Conservation (phyloP, 495 filamentous ascomycete species). For the Penicillium desertorum region DNA sequence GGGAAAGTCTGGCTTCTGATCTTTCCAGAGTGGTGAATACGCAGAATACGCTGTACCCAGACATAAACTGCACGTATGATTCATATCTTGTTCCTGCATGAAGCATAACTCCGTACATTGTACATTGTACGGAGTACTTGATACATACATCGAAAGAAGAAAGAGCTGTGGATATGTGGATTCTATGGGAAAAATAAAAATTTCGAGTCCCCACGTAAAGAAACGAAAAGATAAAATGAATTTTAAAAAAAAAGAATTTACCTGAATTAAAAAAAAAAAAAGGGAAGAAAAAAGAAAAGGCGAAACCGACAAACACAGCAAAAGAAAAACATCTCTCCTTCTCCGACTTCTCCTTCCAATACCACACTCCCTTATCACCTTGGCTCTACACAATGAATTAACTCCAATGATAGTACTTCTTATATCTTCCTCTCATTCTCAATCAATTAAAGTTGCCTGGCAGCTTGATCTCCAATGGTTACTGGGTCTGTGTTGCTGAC, state of each 20-base stretch:
- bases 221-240: conserved; percentile 15
- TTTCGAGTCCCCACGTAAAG: conserved; percentile 24
- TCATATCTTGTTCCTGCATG: conserved; percentile 5
- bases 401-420: not conserved
- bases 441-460: conserved; percentile 36
- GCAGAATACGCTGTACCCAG: no score
- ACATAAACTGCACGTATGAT: not conserved
- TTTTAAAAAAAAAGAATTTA: conserved; percentile 9
- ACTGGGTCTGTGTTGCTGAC: conserved; percentile 46
- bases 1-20: not conserved
- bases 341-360: conserved; percentile 8
- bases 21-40: not conserved
- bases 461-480: conserved; percentile 45
- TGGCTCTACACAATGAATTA: not conserved
- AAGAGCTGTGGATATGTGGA: conserved; percentile 15
- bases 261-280: conserved; percentile 16
- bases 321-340: conserved; percentile 41
- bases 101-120: not conserved
- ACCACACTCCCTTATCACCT: conserved; percentile 9
- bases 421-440: conserved; percentile 30
- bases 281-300: conserved; percentile 11
- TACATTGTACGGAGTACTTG: not conserved
- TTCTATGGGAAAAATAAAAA: conserved; percentile 13
- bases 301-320: conserved; percentile 40
- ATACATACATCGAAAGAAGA: not conserved